phyloP scores from a whole-genome alignment of 805 yeast genomes.

The Candida fluviatilis region DNA sequence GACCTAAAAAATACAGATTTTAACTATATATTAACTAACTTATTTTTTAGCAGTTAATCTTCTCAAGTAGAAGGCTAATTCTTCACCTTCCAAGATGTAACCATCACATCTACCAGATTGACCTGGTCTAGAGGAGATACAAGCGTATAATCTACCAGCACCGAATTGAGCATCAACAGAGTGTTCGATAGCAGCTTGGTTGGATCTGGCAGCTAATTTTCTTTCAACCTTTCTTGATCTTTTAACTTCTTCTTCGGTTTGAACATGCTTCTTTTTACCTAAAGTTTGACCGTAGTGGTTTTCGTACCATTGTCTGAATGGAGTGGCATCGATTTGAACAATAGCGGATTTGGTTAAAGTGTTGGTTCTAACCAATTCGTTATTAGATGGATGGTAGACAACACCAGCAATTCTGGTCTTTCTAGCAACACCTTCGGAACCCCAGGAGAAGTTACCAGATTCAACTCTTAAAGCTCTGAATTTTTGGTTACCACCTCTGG shows the following conservation, averaged over 20 bases:
- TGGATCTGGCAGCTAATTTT: slow-evolving; percentile 92
- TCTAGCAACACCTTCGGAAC: slow-evolving; percentile 96
- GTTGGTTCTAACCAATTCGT: slow-evolving; percentile 99
- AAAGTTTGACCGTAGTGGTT: slow-evolving; percentile 92
- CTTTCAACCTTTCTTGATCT: slow-evolving; percentile 79
- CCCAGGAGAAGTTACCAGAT: slow-evolving; percentile 99
- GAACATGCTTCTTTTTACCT: slow-evolving; percentile 64
- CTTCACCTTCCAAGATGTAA: slow-evolving; percentile 99
- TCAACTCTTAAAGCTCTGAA: slow-evolving; percentile 99
- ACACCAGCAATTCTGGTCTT: slow-evolving; percentile 99
- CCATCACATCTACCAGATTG: slow-evolving; percentile 99
- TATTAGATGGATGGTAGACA: slow-evolving; percentile 99
- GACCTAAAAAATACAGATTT: slow-evolving; percentile 2
- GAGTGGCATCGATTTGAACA: slow-evolving; percentile 99
- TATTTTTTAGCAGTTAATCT: slow-evolving; percentile 99
- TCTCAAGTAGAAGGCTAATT: slow-evolving; percentile 99
- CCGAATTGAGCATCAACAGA: slow-evolving; percentile 95
- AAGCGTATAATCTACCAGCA: slow-evolving; percentile 99
- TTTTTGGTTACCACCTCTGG: slow-evolving; percentile 99
- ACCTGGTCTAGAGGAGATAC: slow-evolving; percentile 99
- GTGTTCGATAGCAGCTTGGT: slow-evolving; percentile 76
- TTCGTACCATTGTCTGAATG: slow-evolving; percentile 99
- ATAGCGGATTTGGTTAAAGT: slow-evolving; percentile 98
- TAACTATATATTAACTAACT: slow-evolving; percentile 15
- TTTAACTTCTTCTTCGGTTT: slow-evolving; percentile 57